Conservation (phyloP, 306 rosid species). For the Prunus persica region Prunus_persica_NCBIv2 NC_034016.1:15883001-15883500, state of each 20-base stretch:
- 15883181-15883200: background rate
- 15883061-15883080: background rate
- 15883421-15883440: background rate
- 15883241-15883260: background rate
- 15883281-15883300: background rate
- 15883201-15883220: background rate
- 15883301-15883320: background rate
- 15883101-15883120: background rate
- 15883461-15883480: background rate
- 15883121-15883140: background rate
- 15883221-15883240: background rate
- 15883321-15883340: background rate
- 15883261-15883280: background rate
- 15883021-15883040: background rate
- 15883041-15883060: background rate
- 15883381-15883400: background rate
- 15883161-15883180: background rate
- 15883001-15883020: background rate
- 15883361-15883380: background rate
- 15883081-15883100: background rate
- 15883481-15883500: conserved; percentile 23
- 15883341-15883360: background rate
- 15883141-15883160: too few relatives aligned
- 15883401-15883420: background rate
- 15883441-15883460: background rate